Evolutionary conservation across 441 rosid genomes (phyloP), one percentile per base, ranked within the genome.

Genomic region (Erodium moschatum): DNA sequence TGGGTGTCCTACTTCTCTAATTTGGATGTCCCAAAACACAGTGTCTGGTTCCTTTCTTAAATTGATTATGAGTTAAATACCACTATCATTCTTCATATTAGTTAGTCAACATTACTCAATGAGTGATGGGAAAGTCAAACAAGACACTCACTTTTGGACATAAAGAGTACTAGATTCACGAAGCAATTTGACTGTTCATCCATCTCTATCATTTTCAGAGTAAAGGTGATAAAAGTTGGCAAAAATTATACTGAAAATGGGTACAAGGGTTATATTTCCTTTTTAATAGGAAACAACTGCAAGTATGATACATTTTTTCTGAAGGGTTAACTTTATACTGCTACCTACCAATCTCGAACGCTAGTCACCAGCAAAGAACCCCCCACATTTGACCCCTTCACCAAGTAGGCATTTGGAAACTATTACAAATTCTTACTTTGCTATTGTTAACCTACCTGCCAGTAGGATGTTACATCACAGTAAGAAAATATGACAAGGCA

Each of bases 401-500:
- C 54, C 0, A 48, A 2, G 54, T 13, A 48, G 54, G 54, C 54
- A 48, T 48, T n/a, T 13, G 54, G 16, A 3, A 48, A 48, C 54
- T 12, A 48, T 18, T 48, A 3, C 6, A 48, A 0, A n/a, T 48
- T 48, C 54, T 48, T 48, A 48, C 54, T 48, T 13, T 48, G 6
- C 13, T 12, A 48, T 48, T 12, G 54, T 48, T 48, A n/a, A 13
- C 54, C 50, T 12, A 48, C 16, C 16, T 48, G 16, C 70, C 38
- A 62, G 62, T 31, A 11, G 40, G 15, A n/a, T 48, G 52, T 13
- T 46, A n/a, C 16, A 75, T 60, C 65, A 74, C 2, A 13, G 54
- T n/a, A 9, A n/a, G 54, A n/a, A n/a, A 48, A 48, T 48, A 48
- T n/a, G n/a, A 48, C 15, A 15, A 18, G 44, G 44, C 21, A 54